Conservation (phyloP, 108 stramenopile species). For the Nitzschia putrida region DNA sequence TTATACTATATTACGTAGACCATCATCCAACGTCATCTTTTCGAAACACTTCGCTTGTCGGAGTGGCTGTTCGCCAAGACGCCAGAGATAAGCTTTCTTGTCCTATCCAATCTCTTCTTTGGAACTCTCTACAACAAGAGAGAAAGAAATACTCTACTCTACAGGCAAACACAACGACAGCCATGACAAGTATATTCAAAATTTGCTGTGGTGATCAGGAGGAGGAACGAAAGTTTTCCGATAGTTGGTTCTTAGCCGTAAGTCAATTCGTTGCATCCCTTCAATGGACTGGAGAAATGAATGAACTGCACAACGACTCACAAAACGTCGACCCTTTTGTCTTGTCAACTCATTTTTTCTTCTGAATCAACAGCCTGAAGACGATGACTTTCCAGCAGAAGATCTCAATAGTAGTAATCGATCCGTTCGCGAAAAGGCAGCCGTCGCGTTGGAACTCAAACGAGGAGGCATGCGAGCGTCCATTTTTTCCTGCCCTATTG, state of each 20-base stretch:
- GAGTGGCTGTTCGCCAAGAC: too few species aligned
- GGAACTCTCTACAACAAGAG: too few species aligned
- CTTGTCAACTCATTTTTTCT: not conserved
- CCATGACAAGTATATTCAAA: constrained; percentile 2
- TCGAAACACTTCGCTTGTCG: too few species aligned
- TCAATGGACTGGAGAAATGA: not conserved
- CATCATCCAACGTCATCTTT: too few species aligned
- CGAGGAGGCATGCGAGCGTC: constrained; percentile 3
- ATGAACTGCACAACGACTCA: not conserved
- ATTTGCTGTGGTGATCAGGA: constrained; percentile 20
- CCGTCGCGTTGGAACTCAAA: constrained; percentile 25
- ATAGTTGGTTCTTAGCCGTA: constrained; percentile 4
- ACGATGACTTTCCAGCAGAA: not conserved
- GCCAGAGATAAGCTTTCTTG: too few species aligned
- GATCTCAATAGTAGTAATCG: not conserved
- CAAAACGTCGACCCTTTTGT: not conserved
- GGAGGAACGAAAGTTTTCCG: constrained; percentile 4
- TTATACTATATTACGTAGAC: too few species aligned
- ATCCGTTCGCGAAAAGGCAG: constrained; percentile 15
- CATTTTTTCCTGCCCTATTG: constrained; percentile 14
- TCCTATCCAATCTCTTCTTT: too few species aligned
- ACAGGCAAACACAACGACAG: too few species aligned
- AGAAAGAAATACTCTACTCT: too few species aligned
- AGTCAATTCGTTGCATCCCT: not conserved
- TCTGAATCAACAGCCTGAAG: not conserved